Base-by-base conservation (phyloP, 2,329 filamentous ascomycete species). In the Neonectria magnoliae region DNA sequence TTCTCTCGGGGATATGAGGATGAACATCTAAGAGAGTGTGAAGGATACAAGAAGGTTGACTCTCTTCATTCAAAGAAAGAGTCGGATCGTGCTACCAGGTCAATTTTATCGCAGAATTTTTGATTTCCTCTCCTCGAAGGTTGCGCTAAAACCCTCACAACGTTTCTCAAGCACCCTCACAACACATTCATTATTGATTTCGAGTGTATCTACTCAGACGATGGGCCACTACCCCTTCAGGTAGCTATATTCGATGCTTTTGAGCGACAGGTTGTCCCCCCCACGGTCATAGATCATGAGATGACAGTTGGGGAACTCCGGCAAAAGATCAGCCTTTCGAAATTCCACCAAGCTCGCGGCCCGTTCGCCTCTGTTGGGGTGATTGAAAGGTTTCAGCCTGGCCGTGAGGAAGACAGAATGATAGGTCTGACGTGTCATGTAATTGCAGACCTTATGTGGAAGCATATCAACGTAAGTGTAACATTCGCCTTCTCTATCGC, bases 101-200 rank as follows among this genome's bases (percentile, higher is more conserved):
- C 54, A 47, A 47, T 47, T 42, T 54, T 54, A 13, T 54, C 51
- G 51, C 51, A 54, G 33, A n/a, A 9, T 4, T 41, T 27, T n/a
- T 18, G 33, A 42, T 54, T 54, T 42, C 51, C 51, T 54, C 51
- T 54, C 51, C 13, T 27, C 8, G 18, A 42, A 42, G 51, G 51
- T n/a, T 54, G 33, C 51, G 33, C 33, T 13, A 36, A 27, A 41
- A 54, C 51, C 33, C 33, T 56, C 3, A 45, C 53, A 56, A 33
- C 13, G 38, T 56, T 45, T 45, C 16, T 56, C 9, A 56, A 45
- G 53, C 38, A 56, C 38, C 53, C 53, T 56, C 38, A 9, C 7
- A 56, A 56, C 53, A 56, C 53, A 14, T 45, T 29, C 38, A 56
- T 56, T 56, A 14, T 47, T 18, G 41, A 56, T 56, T 56, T 56